Percentiles rank a stretch among this genome's conserved stretches.
Evolutionary conservation across 73 alveolate species (phyloP).

Genomic region (Paramecium bursaria): DNA sequence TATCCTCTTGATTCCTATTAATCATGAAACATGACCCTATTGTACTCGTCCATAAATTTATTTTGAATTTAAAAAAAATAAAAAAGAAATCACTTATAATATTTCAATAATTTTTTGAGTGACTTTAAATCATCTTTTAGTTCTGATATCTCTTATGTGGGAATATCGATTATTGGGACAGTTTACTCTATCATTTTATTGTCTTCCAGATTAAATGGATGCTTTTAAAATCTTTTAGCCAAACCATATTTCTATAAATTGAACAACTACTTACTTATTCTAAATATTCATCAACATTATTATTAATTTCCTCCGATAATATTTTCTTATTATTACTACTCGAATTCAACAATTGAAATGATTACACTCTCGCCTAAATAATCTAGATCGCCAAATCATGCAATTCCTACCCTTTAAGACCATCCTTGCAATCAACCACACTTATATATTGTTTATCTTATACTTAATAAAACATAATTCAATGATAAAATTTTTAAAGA

Average conservation of each 20-base stretch:
- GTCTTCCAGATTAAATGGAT: neutral
- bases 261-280: neutral
- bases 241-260: neutral
- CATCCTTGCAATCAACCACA: neutral
- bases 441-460: neutral
- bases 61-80: too few relatives aligned
- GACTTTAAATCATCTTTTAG: neutral
- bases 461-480: too few relatives aligned
- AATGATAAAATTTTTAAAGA: too few relatives aligned
- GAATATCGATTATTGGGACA: neutral
- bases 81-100: too few relatives aligned
- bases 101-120: too few relatives aligned
- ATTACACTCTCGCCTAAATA: neutral
- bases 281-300: neutral
- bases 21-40: too few relatives aligned
- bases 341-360: neutral
- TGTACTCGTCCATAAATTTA: too few relatives aligned
- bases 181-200: neutral
- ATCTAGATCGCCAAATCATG: neutral
- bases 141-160: neutral
- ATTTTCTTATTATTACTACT: too few relatives aligned
- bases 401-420: neutral
- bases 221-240: too few relatives aligned
- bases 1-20: too few relatives aligned
- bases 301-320: neutral